phyloP scores from a whole-genome alignment of 805 yeast species.

The Starmerella bombi region DNA sequence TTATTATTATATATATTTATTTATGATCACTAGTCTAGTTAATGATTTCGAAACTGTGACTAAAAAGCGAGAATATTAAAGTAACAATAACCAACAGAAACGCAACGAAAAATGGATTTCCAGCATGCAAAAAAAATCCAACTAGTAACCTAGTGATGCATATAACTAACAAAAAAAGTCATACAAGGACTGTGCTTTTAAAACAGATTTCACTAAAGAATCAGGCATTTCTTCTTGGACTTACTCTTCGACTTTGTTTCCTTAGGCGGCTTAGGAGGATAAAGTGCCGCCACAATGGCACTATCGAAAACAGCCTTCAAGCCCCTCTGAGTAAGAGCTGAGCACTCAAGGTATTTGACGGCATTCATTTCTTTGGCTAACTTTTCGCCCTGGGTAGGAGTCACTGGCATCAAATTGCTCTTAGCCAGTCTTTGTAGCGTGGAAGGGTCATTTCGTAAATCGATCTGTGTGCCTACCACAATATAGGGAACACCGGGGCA shows the following conservation, averaged over 20 bases:
- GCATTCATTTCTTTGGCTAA: slow-evolving; percentile 90
- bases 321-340: slow-evolving; percentile 94
- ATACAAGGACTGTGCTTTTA: too few relatives aligned
- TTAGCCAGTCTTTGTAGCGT: slow-evolving; percentile 80
- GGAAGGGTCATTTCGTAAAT: slow-evolving; percentile 84
- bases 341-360: slow-evolving; percentile 93
- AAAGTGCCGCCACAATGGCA: slow-evolving; percentile 95
- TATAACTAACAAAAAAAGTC: too few relatives aligned
- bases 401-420: slow-evolving; percentile 77
- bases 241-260: slow-evolving; percentile 45
- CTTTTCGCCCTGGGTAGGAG: slow-evolving; percentile 78
- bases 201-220: too few relatives aligned
- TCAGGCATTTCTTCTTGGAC: slow-evolving; percentile 55
- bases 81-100: too few relatives aligned
- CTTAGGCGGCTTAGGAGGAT: slow-evolving; percentile 90
- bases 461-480: slow-evolving; percentile 94
- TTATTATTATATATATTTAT: too few relatives aligned
- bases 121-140: too few relatives aligned
- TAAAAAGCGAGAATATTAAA: too few relatives aligned
- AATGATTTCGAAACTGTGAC: too few relatives aligned
- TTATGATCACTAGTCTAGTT: too few relatives aligned
- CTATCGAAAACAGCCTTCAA: slow-evolving; percentile 96
- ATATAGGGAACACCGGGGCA: slow-evolving; percentile 98
- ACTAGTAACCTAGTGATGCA: too few relatives aligned
- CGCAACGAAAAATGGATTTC: too few relatives aligned